Conservation (phyloP, 2,329 filamentous ascomycete species). For the Diplodia scrobiculata region DNA sequence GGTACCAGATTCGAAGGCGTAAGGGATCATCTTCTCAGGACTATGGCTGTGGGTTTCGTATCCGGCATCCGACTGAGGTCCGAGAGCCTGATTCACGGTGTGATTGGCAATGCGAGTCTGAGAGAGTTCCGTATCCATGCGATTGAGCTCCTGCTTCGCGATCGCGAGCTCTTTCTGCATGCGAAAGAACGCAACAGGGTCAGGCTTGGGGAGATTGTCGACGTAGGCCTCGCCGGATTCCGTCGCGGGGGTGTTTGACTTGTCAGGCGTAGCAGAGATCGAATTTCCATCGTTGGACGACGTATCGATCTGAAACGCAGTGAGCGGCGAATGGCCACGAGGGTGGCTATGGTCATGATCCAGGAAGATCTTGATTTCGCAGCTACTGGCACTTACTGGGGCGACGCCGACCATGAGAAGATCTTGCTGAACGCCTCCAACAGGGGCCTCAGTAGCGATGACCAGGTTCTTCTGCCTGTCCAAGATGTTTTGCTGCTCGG, state of each 20-base stretch:
- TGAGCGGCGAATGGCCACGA: neutral
- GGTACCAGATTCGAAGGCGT: slow-evolving; percentile 53
- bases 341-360: neutral
- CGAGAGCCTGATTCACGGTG: slow-evolving; percentile 59
- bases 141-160: slow-evolving; percentile 69
- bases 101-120: slow-evolving; percentile 64
- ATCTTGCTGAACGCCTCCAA: slow-evolving; percentile 1
- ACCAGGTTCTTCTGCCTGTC: slow-evolving; percentile 19
- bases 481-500: slow-evolving; percentile 57
- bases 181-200: slow-evolving; percentile 64
- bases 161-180: slow-evolving; percentile 72
- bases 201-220: slow-evolving; percentile 38
- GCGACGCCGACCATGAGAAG: slow-evolving; percentile 5
- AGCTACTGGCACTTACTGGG: slow-evolving; percentile 14
- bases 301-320: slow-evolving; percentile 37
- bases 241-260: slow-evolving; percentile 35
- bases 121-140: slow-evolving; percentile 70
- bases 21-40: slow-evolving; percentile 53
- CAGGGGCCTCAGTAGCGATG: neutral
- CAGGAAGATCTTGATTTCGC: neutral
- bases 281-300: slow-evolving; percentile 62
- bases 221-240: slow-evolving; percentile 37
- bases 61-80: slow-evolving; percentile 55
- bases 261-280: slow-evolving; percentile 63
- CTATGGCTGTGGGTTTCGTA: slow-evolving; percentile 52